Percentiles rank a stretch among this genome's conserved stretches.
phyloP scores from a whole-genome alignment of 352 stramenopile species.

The Phytopythium vexans region DNA sequence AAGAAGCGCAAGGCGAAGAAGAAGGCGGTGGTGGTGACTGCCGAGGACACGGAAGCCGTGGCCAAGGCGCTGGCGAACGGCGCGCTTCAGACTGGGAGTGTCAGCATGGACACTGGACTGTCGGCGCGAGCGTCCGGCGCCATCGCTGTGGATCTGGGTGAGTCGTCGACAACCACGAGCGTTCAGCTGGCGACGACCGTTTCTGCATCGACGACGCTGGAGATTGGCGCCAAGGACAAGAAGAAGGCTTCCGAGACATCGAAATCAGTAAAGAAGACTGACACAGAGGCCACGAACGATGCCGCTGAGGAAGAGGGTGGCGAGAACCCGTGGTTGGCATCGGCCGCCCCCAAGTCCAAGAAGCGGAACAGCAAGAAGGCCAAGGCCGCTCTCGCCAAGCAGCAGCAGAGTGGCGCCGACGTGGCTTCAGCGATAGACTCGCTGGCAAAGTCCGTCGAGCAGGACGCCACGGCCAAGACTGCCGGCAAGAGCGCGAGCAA shows the following conservation, averaged over 20 bases:
- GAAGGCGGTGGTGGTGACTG: constrained; percentile 42
- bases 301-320: constrained; percentile 23
- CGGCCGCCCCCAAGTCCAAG: constrained; percentile 49
- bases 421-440: constrained; percentile 63
- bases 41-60: constrained; percentile 49
- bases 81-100: constrained; percentile 49
- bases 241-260: constrained; percentile 9
- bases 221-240: constrained; percentile 27
- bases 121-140: constrained; percentile 56
- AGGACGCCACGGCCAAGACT: constrained; percentile 16
- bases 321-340: constrained; percentile 72
- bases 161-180: constrained; percentile 18
- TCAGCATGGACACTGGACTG: constrained; percentile 74
- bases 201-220: constrained; percentile 14
- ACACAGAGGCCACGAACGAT: constrained; percentile 19
- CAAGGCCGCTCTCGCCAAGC: constrained; percentile 35
- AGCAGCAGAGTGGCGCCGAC: constrained; percentile 27
- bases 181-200: constrained; percentile 16
- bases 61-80: constrained; percentile 49
- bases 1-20: constrained; percentile 31
- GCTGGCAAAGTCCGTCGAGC: constrained; percentile 43
- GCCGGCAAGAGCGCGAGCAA: constrained; percentile 27
- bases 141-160: constrained; percentile 74
- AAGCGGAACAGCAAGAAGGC: constrained; percentile 65
- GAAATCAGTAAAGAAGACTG: constrained; percentile 2